Evolutionary conservation across 2,329 filamentous ascomycete species (phyloP).

Genomic region (Knufia petricola): DNA sequence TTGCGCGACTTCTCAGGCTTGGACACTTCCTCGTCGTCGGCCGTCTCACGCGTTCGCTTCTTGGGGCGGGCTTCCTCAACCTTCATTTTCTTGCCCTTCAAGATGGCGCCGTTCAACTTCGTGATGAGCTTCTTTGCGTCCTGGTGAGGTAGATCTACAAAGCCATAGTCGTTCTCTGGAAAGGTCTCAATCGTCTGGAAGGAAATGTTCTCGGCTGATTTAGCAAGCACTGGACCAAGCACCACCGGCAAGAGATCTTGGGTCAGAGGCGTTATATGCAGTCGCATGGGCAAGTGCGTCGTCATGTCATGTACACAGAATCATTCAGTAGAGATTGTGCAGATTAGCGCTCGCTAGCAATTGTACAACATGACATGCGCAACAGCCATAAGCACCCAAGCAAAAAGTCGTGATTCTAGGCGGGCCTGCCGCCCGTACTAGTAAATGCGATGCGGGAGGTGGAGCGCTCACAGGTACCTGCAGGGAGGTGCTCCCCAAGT

Average conservation of each 20-base stretch:
- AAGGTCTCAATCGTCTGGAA: constrained; percentile 80
- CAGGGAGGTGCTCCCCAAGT: neutral
- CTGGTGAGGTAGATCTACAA: constrained; percentile 66
- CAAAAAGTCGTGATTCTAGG: neutral
- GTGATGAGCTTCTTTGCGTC: constrained; percentile 87
- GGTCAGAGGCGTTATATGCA: constrained; percentile 85
- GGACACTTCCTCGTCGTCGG: constrained; percentile 27
- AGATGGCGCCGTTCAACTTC: constrained; percentile 76
- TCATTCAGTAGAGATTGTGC: neutral
- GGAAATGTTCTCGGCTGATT: constrained; percentile 68
- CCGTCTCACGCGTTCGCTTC: constrained; percentile 39
- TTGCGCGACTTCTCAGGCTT: constrained; percentile 24
- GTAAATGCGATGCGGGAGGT: too few relatives aligned
- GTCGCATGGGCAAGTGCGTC: constrained; percentile 35
- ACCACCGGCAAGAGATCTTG: constrained; percentile 60
- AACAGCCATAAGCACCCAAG: neutral
- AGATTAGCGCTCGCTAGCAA: neutral
- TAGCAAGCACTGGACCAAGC: constrained; percentile 57
- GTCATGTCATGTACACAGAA: constrained; percentile 1
- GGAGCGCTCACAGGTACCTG: too few relatives aligned
- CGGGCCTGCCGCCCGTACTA: too few relatives aligned
- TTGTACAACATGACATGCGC: neutral
- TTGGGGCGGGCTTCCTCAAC: constrained; percentile 70
- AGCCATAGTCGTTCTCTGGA: constrained; percentile 84
- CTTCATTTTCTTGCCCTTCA: constrained; percentile 76